A percentile compares a stretch with the other conserved stretches of the same genome.
Evolutionary conservation across 1,284 basidiomycete genomes (phyloP).

Genomic region (Coriolopsis trogii): DNA sequence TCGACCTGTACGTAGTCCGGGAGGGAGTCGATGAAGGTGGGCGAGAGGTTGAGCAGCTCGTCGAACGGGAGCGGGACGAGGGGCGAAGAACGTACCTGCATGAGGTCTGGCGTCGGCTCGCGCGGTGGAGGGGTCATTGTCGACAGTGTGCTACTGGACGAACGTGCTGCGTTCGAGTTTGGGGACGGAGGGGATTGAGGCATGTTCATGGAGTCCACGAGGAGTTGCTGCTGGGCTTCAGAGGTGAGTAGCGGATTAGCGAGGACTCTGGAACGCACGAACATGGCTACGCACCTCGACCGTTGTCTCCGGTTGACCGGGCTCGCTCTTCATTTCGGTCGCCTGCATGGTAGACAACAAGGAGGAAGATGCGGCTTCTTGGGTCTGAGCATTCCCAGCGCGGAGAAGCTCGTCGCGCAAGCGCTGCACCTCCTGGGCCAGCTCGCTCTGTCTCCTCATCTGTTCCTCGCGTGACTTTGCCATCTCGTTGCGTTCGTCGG

Average conservation of each 20-base stretch:
- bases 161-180: not conserved
- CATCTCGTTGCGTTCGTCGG: not conserved
- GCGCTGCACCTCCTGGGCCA: not conserved
- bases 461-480: not conserved
- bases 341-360: too few relatives aligned
- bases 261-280: too few relatives aligned
- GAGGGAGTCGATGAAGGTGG: not conserved
- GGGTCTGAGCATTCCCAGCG: not conserved
- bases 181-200: too few relatives aligned
- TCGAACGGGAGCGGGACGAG: constrained; percentile 5
- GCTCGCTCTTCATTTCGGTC: too few relatives aligned
- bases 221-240: too few relatives aligned
- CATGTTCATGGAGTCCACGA: too few relatives aligned
- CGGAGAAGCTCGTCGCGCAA: not conserved
- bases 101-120: not conserved
- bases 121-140: constrained; percentile 2
- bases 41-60: not conserved
- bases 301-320: too few relatives aligned
- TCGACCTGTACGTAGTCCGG: constrained; percentile 1
- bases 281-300: too few relatives aligned
- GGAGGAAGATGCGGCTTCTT: too few relatives aligned
- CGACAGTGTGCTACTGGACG: constrained; percentile 3
- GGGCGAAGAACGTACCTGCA: constrained; percentile 14
- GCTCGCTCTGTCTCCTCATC: not conserved
- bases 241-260: too few relatives aligned